These are phyloP conservation scores for Leccinum variicolor DNA, from an alignment of 768 basidiomycete species.

Conservation along the genomic window DNA sequence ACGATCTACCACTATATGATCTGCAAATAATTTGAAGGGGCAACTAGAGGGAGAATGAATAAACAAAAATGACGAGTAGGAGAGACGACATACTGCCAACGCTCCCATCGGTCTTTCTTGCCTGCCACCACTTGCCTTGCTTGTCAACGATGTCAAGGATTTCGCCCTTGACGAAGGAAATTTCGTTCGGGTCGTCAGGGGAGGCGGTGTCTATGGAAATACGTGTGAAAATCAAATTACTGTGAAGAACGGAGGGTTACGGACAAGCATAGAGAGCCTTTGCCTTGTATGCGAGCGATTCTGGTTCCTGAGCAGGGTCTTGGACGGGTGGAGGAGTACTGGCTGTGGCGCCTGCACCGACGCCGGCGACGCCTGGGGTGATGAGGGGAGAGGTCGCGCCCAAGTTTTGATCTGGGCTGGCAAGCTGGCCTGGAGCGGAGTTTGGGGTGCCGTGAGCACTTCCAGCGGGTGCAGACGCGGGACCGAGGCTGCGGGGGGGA, in stretches of 20 bases:
- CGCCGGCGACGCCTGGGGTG: constrained; percentile 61
- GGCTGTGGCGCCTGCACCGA: constrained; percentile 49
- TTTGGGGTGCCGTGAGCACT: constrained; percentile 54
- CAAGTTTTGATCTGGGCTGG: constrained; percentile 41
- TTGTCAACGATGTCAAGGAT: constrained; percentile 91
- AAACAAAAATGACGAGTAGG: neutral
- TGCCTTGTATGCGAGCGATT: constrained; percentile 67
- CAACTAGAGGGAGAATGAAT: constrained; percentile 46
- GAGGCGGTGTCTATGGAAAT: constrained; percentile 77
- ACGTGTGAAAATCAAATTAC: constrained; percentile 18
- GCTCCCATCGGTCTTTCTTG: constrained; percentile 70
- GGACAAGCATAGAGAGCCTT: constrained; percentile 89
- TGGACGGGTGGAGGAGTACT: constrained; percentile 19
- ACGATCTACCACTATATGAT: constrained; percentile 51
- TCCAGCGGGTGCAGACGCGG: constrained; percentile 43
- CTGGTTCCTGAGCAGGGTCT: constrained; percentile 34
- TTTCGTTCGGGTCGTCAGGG: constrained; percentile 93
- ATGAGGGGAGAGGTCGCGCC: constrained; percentile 63
- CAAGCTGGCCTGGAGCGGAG: constrained; percentile 33
- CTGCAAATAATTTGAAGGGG: constrained; percentile 84
- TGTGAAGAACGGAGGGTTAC: constrained; percentile 27
- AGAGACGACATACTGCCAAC: constrained; percentile 63
- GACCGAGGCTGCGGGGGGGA: constrained; percentile 52
- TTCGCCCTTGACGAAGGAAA: constrained; percentile 91
- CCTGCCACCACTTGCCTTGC: constrained; percentile 93